Evolutionary conservation across 768 basidiomycete genomes (phyloP), one percentile per base, ranked within the genome.

Genomic region (Hemileccinum impolitum): DNA sequence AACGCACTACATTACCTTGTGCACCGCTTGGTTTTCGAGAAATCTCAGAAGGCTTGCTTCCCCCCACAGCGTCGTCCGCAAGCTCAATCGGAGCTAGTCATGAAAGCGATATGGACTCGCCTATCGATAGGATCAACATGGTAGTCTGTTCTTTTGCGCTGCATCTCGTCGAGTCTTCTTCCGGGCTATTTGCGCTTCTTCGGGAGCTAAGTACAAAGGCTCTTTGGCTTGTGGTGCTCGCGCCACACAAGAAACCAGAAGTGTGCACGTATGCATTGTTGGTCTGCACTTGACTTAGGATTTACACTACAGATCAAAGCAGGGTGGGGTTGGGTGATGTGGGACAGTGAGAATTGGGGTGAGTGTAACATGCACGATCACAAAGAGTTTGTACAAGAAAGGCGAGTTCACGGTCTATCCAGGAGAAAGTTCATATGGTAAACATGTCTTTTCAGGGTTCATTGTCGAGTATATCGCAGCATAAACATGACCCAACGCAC

Each of bases 231-330:
- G 74, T 86, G 30, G 74, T 89, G 6, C 67, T 87, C 30, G 84
- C 84, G 2, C 85, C 86, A 18, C 86, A 88, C 65, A 90, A 89
- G 66, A 85, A 80, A 55, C 87, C 87, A 17, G 84, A 85, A 66
- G 85, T 85, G 54, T 35, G 60, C 48, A 7, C 15, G 14, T n/a
- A 10, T 31, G 49, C n/a, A 44, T 31, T 34, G 12, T 15, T 30
- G 3, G 35, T 30, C 8, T 14, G 9, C 23, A n/a, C 10, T 10
- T 10, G 35, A 28, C 17, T 45, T 42, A 46, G 23, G 12, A 26
- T 15, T 8, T 28, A 44, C 15, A 35, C 39, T 35, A 9, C 35
- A 84, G 83, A 79, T 85, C 54, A 84, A 83, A 67, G 72, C 75
- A 8, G 79, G 79, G 0, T 85, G 82, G 82, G 81, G 82, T 19